These are phyloP conservation scores for Aspergillus egyptiacus DNA, from an alignment of 495 filamentous ascomycete species.

Conservation along the genomic window DNA sequence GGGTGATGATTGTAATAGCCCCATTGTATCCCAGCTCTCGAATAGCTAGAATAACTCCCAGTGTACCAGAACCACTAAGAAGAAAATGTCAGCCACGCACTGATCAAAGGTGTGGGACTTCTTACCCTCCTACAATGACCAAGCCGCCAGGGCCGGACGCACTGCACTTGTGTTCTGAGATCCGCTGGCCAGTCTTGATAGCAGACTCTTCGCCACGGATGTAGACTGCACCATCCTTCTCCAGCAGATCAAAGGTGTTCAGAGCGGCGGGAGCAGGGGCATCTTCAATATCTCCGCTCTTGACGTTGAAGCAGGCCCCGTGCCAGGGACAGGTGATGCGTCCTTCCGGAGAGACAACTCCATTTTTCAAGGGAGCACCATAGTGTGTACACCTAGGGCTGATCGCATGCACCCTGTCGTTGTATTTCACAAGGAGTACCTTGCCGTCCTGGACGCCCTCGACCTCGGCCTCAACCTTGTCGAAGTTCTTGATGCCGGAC, in stretches of 20 bases:
- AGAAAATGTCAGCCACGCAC: background rate
- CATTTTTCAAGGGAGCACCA: constrained; percentile 78
- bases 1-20: constrained; percentile 74
- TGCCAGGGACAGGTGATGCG: constrained; percentile 92
- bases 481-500: constrained; percentile 58
- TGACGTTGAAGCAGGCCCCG: constrained; percentile 87
- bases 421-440: constrained; percentile 73
- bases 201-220: constrained; percentile 70
- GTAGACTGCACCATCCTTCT: constrained; percentile 77
- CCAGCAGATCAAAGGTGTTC: constrained; percentile 68
- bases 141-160: constrained; percentile 62
- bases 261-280: constrained; percentile 82
- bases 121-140: constrained; percentile 78
- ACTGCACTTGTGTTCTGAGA: constrained; percentile 66
- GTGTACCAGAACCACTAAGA: constrained; percentile 69
- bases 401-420: constrained; percentile 67
- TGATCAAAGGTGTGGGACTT: background rate
- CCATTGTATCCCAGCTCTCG: constrained; percentile 78
- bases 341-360: constrained; percentile 75
- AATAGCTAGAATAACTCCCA: constrained; percentile 74
- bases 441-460: constrained; percentile 83
- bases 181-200: constrained; percentile 71
- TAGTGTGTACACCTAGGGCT: constrained; percentile 93
- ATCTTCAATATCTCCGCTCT: constrained; percentile 90
- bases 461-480: constrained; percentile 85